Conservation (phyloP, 768 basidiomycete genomes). For the Suillus cothurnatus region DNA sequence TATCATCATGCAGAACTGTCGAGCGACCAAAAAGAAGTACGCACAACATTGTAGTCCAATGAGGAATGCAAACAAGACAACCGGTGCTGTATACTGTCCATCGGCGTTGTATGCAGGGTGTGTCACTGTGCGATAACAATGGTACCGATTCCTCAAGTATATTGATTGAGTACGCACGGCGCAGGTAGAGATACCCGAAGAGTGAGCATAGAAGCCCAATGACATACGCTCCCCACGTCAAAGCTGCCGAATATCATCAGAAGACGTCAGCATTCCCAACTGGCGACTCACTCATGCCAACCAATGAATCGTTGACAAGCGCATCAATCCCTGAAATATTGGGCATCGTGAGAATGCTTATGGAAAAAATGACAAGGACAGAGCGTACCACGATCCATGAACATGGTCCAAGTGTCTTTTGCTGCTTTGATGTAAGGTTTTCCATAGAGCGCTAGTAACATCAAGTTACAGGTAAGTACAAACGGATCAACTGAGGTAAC, state of each 20-base stretch:
- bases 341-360: background rate
- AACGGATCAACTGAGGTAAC: conserved; percentile 11
- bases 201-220: conserved; percentile 74
- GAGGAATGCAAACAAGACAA: conserved; percentile 78
- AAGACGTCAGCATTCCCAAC: conserved; percentile 5
- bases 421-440: conserved; percentile 81
- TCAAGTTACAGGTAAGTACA: background rate
- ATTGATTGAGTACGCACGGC: conserved; percentile 46
- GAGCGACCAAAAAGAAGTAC: conserved; percentile 26
- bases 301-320: conserved; percentile 80
- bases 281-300: conserved; percentile 64
- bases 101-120: conserved; percentile 71
- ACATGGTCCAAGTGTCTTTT: conserved; percentile 80
- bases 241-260: conserved; percentile 39
- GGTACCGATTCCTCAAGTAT: background rate
- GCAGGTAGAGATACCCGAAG: conserved; percentile 77
- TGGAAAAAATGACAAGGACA: background rate
- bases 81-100: conserved; percentile 78
- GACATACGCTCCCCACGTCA: conserved; percentile 81
- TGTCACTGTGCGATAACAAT: conserved; percentile 49
- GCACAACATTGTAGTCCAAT: conserved; percentile 76
- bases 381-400: conserved; percentile 63
- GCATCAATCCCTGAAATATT: conserved; percentile 58
- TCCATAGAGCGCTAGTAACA: conserved; percentile 68
- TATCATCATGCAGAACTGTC: conserved; percentile 1